Conservation (phyloP, 306 rosid genomes). For the Malus orientalis region DNA sequence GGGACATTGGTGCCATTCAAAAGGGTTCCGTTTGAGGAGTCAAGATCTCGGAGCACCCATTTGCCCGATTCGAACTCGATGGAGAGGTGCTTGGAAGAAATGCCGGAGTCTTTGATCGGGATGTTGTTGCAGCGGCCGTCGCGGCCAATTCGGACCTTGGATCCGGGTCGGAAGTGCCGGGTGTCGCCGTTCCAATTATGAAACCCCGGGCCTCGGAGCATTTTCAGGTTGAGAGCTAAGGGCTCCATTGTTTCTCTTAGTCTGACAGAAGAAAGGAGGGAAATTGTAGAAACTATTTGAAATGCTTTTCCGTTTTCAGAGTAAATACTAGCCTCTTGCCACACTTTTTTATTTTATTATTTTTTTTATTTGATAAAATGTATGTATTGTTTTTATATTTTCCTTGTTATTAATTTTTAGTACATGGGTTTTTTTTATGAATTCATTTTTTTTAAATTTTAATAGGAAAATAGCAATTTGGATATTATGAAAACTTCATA, state of each 20-base stretch:
- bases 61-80: constrained; percentile 26
- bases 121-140: constrained; percentile 55
- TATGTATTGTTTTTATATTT: too few species aligned
- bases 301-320: background rate
- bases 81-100: constrained; percentile 69
- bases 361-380: too few species aligned
- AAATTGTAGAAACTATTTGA: background rate
- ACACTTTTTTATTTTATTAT: too few species aligned
- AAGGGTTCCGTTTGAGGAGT: constrained; percentile 81
- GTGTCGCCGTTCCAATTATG: constrained; percentile 39
- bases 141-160: constrained; percentile 50
- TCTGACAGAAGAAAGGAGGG: background rate
- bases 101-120: constrained; percentile 59
- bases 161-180: constrained; percentile 34
- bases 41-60: constrained; percentile 64
- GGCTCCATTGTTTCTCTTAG: constrained; percentile 30
- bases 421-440: too few species aligned
- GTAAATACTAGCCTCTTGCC: background rate
- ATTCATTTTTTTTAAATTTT: too few species aligned
- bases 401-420: too few species aligned
- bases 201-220: constrained; percentile 43
- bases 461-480: too few species aligned
- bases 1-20: constrained; percentile 31
- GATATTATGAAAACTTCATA: too few species aligned
- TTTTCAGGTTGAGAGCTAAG: constrained; percentile 28